Base-by-base conservation (phyloP, 345 rosid species). In the Durio zibethinus region DNA sequence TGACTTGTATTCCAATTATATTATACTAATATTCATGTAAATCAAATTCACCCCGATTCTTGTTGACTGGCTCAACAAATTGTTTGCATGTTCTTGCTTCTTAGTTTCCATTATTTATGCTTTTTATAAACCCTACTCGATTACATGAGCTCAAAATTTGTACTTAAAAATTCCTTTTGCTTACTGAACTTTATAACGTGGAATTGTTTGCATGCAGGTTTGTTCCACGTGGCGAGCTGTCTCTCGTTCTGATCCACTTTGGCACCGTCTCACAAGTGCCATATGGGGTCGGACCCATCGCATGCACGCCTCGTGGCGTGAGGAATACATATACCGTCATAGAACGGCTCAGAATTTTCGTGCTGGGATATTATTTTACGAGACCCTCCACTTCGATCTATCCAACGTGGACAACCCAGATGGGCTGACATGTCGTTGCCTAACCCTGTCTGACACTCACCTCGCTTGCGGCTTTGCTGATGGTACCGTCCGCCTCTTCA, bases 201-300 rank as follows among this genome's bases (percentile, higher is more conserved):
- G 47, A 72, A 33, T 27, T 0, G 10, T 47, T 29, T 47, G 38
- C 40, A 47, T 65, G 77, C 84, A 94, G 98, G 97, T 94, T 0
- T 93, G 97, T 57, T 84, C 97, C 75, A 96, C 96, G 82, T 96
- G 98, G 99, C 97, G 85, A 5, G 92, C 97, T 3, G 88, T 92
- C 3, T 93, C 94, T 14, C 90, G 87, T 0, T 93, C 93, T 12
- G 90, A 93, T 71, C 89, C 83, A 9, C 89, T 96, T 20, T 96
- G 98, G 99, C 87, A 79, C 40, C 85, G 88, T 3, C 89, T 96
- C 23, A 77, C 88, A 8, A 83, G 75, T 7, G 75, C 48, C n/a
- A 81, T 93, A 18, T 96, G 99, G 99, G 88, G 74, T 40, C 85
- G 88, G 70, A 79, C 85, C 61, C 80, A 53, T 20, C 81, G 80